Percentiles rank a stretch among this genome's conserved stretches.
phyloP scores from a whole-genome alignment of 2,329 filamentous ascomycete species.

The Thielaviopsis cerberus region DNA sequence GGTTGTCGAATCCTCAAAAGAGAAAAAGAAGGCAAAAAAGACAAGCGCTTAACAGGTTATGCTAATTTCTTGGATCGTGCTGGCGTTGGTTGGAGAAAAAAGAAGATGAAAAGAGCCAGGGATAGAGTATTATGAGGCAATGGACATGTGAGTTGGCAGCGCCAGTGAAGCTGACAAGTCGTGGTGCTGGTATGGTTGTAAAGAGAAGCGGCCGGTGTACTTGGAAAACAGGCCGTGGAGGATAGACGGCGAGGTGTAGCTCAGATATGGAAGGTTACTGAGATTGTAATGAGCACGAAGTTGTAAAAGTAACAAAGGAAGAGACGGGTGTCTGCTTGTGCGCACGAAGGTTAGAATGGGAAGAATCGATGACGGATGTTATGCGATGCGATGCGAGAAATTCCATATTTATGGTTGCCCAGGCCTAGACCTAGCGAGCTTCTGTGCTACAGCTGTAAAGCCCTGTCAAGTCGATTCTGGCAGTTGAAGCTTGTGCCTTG shows the following conservation, averaged over 20 bases:
- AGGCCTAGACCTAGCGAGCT: background rate
- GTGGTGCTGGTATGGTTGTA: background rate
- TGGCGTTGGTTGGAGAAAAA: background rate
- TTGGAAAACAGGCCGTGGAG: background rate
- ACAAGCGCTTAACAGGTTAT: background rate
- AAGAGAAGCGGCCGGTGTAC: background rate
- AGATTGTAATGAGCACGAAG: background rate
- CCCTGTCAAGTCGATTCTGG: background rate
- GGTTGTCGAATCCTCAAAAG: background rate
- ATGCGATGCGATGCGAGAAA: background rate
- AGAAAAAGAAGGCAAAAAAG: background rate
- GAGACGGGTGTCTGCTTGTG: background rate
- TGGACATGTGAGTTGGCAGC: background rate
- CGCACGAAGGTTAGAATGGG: background rate
- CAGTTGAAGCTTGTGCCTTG: background rate
- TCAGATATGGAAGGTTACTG: too few relatives aligned
- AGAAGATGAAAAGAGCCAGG: background rate
- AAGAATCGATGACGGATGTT: background rate
- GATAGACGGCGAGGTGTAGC: background rate
- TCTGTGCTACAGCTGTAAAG: background rate
- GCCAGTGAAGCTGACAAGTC: background rate
- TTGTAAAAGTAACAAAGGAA: background rate
- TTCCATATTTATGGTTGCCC: background rate
- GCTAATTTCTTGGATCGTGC: background rate
- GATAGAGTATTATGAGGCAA: background rate